These are phyloP conservation scores for Trichoderma virens DNA, from an alignment of 495 filamentous ascomycete genomes.

Conservation along the genomic window DNA sequence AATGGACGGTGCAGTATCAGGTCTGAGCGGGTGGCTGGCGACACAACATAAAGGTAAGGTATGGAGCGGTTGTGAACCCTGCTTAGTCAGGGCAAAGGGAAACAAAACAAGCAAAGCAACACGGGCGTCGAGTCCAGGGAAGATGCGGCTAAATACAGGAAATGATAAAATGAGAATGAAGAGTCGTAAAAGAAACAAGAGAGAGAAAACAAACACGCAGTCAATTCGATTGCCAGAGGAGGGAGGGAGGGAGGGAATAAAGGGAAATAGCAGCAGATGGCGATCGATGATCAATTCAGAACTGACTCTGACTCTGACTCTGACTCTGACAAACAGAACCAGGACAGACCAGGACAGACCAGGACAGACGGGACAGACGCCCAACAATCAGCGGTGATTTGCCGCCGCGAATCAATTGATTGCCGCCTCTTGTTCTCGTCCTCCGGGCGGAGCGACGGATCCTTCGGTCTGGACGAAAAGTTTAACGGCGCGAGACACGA, in stretches of 20 bases:
- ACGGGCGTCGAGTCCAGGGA: too few relatives aligned
- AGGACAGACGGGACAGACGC: too few relatives aligned
- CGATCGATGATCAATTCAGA: neutral
- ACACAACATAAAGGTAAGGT: too few relatives aligned
- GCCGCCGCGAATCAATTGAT: too few relatives aligned
- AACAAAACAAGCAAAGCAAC: neutral
- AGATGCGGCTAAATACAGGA: neutral
- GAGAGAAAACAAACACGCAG: neutral
- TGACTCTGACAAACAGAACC: neutral
- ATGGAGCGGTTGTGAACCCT: too few relatives aligned
- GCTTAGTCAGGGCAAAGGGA: slow-evolving; percentile 1
- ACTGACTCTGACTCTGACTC: too few relatives aligned
- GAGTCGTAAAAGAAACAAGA: neutral
- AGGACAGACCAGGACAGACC: neutral
- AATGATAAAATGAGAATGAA: too few relatives aligned
- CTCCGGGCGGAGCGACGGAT: neutral
- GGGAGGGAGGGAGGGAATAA: neutral
- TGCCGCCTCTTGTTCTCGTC: neutral
- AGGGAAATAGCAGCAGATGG: neutral
- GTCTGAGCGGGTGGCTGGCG: neutral
- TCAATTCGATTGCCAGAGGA: neutral
- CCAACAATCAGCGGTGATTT: too few relatives aligned
- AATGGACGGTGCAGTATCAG: neutral
- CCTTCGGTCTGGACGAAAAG: neutral
- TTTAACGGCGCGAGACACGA: neutral